Evolutionary conservation across 768 basidiomycete species (phyloP), one percentile per base, ranked within the genome.

Genomic region (Mycena olivaceomarginata): DNA sequence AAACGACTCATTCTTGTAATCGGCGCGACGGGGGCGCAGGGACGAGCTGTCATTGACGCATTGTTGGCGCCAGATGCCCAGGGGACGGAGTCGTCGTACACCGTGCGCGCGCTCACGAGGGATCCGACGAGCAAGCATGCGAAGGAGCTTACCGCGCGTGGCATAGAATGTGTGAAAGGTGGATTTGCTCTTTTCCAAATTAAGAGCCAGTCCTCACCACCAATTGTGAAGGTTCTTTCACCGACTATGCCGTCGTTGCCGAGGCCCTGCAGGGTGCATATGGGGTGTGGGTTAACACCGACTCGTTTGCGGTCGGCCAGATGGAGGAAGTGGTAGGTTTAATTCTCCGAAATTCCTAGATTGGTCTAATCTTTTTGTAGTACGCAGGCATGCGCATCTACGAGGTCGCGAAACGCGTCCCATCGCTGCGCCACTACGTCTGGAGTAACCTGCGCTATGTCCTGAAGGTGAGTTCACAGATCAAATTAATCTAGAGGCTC

Each of bases 81-180:
- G 2, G 31, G 31, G 31, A 31, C 31, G 31, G 31, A 31, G 0
- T 88, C 88, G 16, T 87, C 88, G 0, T 89, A 88, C 76, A 70
- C 83, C n/a, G 85, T 89, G 6, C 87, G 88, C 67, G 88, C 88
- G 9, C 82, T 89, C 41, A 89, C 88, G 0, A 81, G 88, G 46
- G 83, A 88, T 68, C 79, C 82, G 5, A 76, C 70, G 13, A 83
- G 83, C 69, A 76, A 78, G 46, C 81, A 85, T 9, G 88, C 87
- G 4, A 80, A 84, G 65, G 83, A 84, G 39, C 82, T 89, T 2
- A 77, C 83, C n/a, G 82, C 79, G n/a, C 81, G 82, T 37, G 88
- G 88, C 12, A 88, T 86, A 5, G 86, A 88, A 72, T 77, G 83
- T 37, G 80, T 87, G 39, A 67, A 87, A 85, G 88, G 88, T 88